These are phyloP conservation scores for Tilletia horrida DNA, from an alignment of 1,284 basidiomycete species.

Conservation along the genomic window DNA sequence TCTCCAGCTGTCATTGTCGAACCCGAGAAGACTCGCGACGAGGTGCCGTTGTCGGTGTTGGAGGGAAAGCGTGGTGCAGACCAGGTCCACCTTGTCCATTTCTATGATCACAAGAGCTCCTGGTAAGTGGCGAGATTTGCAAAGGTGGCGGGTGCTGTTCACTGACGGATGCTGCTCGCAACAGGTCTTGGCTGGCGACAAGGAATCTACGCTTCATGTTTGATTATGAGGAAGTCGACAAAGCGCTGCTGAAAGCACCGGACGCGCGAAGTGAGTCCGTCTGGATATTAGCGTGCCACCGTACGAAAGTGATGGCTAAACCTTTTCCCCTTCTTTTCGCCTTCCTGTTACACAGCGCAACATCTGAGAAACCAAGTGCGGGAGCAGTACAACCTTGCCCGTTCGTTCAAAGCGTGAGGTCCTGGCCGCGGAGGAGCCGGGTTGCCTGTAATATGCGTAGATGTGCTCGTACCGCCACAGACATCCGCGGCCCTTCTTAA, in stretches of 20 bases:
- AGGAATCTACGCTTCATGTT: slow-evolving; percentile 23
- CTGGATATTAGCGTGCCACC: too few relatives aligned
- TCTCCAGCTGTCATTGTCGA: slow-evolving; percentile 59
- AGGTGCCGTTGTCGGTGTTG: slow-evolving; percentile 62
- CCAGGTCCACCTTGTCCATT: slow-evolving; percentile 63
- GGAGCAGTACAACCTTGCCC: background rate
- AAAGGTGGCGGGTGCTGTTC: slow-evolving; percentile 45
- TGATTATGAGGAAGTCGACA: slow-evolving; percentile 24
- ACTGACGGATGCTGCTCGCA: slow-evolving; percentile 58
- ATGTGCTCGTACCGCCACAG: too few relatives aligned
- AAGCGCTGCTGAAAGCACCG: slow-evolving; percentile 18
- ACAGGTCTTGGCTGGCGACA: slow-evolving; percentile 20
- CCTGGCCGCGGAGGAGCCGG: too few relatives aligned
- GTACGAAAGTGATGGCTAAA: too few relatives aligned
- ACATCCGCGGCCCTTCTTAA: too few relatives aligned
- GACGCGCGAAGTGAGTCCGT: slow-evolving; percentile 16
- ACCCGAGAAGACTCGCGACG: slow-evolving; percentile 57
- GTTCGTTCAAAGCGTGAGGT: too few relatives aligned
- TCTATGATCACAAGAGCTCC: slow-evolving; percentile 63
- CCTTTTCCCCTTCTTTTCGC: background rate
- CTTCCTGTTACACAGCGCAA: background rate
- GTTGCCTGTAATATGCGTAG: too few relatives aligned
- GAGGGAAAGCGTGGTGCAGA: slow-evolving; percentile 47
- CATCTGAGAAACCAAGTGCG: background rate
- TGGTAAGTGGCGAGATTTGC: slow-evolving; percentile 64